Base-by-base conservation (phyloP, 1,284 basidiomycete genomes). In the Cystobasidiaceae sp. region DNA sequence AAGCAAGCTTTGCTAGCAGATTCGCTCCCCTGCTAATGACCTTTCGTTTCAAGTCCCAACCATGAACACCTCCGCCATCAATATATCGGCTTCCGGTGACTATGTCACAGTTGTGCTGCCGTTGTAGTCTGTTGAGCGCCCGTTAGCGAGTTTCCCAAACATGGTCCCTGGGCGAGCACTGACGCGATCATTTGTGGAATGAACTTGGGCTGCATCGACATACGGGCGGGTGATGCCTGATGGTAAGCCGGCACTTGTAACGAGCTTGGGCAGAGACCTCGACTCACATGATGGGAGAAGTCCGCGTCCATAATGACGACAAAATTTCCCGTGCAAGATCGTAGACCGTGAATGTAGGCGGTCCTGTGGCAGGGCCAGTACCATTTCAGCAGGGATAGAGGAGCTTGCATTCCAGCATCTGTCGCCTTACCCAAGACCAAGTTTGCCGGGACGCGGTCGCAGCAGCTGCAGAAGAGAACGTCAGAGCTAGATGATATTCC, bases 281-380 rank as follows among this genome's bases (percentile, higher is more conserved):
- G 48, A 78, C 86, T 58, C 77, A 91, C 90, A 74, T 94, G 91
- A 75, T 94, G 91, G 11, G 90, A 93, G 77, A 94, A 93, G 78
- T 94, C 91, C 55, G 91, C 91, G 74, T 94, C 91, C 91, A 94
- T 94, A 77, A 94, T 93, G 74, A 93, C 89, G 34, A 93, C 89
- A 79, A 92, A 94, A 77, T 90, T 89, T n/a, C 91, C 91, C 0
- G 87, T 86, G 74, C 86, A 88, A 75, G 87, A 90, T 72, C 89
- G 86, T 57, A 94, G 80, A 11, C 91, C 91, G 75, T 94, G 88
- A 56, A 93, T 89, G 76, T 94, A 94, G 21, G 91, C 91, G 15
- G 91, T 93, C 58, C 89, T 90, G 70, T 34, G 7, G 33, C 3
- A 19, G 1, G 3, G 13, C n/a, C 30, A 13, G 21, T n/a, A 23